These are phyloP conservation scores for Penicillium palitans DNA, from an alignment of 2,329 filamentous ascomycete genomes.

Conservation along the genomic window DNA sequence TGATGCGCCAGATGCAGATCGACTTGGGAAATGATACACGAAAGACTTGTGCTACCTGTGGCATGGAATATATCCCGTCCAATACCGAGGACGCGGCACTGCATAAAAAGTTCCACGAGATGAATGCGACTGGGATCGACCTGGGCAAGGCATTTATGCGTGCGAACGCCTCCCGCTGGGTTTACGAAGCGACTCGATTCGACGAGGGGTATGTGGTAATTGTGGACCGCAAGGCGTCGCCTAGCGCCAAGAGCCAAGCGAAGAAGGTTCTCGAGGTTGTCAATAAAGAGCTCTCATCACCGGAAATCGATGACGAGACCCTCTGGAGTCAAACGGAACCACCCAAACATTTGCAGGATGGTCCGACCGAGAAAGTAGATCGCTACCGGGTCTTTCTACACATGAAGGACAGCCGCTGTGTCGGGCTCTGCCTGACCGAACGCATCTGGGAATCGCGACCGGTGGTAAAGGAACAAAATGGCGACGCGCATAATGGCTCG, in stretches of 20 bases:
- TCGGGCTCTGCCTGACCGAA: conserved; percentile 63
- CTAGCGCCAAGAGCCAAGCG: conserved; percentile 52
- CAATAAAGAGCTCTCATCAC: conserved; percentile 62
- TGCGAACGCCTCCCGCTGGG: conserved; percentile 53
- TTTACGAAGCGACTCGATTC: conserved; percentile 53
- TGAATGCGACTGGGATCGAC: conserved; percentile 62
- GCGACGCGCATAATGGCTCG: conserved; percentile 33
- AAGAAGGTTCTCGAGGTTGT: conserved; percentile 63
- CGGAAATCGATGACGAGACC: conserved; percentile 57
- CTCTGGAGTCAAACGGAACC: conserved; percentile 56
- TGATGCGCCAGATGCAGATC: conserved; percentile 61
- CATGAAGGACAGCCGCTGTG: conserved; percentile 60
- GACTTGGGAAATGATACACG: conserved; percentile 58
- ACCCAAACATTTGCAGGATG: conserved; percentile 40
- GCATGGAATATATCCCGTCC: conserved; percentile 67
- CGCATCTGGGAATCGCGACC: conserved; percentile 58
- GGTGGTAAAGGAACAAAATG: conserved; percentile 40
- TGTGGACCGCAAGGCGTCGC: conserved; percentile 56
- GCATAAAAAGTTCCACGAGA: conserved; percentile 65
- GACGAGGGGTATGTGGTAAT: conserved; percentile 56
- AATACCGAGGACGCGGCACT: conserved; percentile 61
- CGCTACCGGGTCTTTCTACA: conserved; percentile 64
- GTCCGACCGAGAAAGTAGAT: conserved; percentile 43
- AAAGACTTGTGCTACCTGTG: conserved; percentile 60
- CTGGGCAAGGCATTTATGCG: conserved; percentile 59